A percentile compares a stretch with the other conserved stretches of the same genome.
phyloP scores from a whole-genome alignment of 176 grass and related monocot species.

The Oryza australiensis region DNA sequence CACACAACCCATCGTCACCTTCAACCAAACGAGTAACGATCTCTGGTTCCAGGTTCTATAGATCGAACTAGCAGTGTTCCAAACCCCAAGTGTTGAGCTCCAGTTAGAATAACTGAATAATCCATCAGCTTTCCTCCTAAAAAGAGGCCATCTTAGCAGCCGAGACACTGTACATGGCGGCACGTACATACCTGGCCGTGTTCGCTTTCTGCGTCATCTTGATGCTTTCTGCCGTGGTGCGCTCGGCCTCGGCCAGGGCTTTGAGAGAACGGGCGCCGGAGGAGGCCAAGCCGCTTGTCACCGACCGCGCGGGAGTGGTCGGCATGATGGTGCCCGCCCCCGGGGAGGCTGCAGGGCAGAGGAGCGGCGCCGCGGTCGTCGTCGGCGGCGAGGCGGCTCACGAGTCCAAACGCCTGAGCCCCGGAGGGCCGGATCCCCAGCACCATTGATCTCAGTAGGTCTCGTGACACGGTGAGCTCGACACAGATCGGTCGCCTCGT shows the following conservation, averaged over 20 bases:
- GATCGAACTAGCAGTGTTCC: neutral
- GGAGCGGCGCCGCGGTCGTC: neutral
- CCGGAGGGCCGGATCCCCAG: conserved; percentile 72
- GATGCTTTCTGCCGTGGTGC: conserved; percentile 36
- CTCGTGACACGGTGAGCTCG: neutral
- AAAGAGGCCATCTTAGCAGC: neutral
- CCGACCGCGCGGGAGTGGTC: neutral
- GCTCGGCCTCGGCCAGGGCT: conserved; percentile 35
- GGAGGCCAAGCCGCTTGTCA: neutral
- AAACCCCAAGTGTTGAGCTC: neutral
- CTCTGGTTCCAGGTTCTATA: too few relatives aligned
- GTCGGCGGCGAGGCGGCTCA: neutral
- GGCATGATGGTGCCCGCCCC: conserved; percentile 9
- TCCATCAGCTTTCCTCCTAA: too few relatives aligned
- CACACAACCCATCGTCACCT: neutral
- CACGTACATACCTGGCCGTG: neutral
- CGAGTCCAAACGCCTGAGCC: conserved; percentile 74
- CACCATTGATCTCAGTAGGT: conserved; percentile 48
- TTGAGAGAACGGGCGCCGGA: conserved; percentile 22
- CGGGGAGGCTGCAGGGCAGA: neutral
- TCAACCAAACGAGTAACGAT: neutral
- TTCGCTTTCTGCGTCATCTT: conserved; percentile 38
- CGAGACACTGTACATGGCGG: neutral
- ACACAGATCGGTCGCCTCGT: neutral
- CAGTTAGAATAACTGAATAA: too few relatives aligned